These are phyloP conservation scores for Didymella lethalis DNA, from an alignment of 2,329 filamentous ascomycete genomes.

Conservation along the genomic window DNA sequence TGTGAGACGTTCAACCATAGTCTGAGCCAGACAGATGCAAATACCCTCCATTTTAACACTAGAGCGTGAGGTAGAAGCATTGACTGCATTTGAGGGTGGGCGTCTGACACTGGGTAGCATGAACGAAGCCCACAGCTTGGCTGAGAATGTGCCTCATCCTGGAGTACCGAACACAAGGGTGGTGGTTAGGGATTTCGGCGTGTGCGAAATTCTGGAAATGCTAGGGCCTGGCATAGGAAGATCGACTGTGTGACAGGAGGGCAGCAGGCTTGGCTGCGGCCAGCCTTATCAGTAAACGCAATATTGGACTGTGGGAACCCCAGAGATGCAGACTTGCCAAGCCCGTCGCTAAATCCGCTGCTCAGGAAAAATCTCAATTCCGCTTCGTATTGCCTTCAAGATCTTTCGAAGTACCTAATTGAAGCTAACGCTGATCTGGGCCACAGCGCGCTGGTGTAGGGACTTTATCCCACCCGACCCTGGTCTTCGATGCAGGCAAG, in stretches of 20 bases:
- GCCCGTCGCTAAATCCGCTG: background rate
- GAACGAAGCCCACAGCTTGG: conserved; percentile 5
- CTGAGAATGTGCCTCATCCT: background rate
- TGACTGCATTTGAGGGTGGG: background rate
- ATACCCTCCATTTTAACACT: too few species aligned
- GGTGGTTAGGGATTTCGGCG: background rate
- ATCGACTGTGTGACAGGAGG: background rate
- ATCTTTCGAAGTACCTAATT: background rate
- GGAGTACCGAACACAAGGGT: background rate
- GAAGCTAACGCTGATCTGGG: background rate
- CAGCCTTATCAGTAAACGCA: conserved; percentile 9
- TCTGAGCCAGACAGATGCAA: background rate
- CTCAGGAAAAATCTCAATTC: background rate
- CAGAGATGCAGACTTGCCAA: background rate
- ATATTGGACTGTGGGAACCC: background rate
- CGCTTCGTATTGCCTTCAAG: background rate
- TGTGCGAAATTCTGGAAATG: background rate
- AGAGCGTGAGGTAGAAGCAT: background rate
- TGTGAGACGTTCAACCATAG: background rate
- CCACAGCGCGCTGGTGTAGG: background rate
- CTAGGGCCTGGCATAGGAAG: background rate
- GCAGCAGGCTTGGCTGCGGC: background rate
- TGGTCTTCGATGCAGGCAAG: conserved; percentile 3
- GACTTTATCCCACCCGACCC: conserved; percentile 2
- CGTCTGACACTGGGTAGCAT: background rate